These are phyloP conservation scores for Coniochaeta sp. DNA, from an alignment of 2,329 filamentous ascomycete genomes.

Conservation along the genomic window DNA sequence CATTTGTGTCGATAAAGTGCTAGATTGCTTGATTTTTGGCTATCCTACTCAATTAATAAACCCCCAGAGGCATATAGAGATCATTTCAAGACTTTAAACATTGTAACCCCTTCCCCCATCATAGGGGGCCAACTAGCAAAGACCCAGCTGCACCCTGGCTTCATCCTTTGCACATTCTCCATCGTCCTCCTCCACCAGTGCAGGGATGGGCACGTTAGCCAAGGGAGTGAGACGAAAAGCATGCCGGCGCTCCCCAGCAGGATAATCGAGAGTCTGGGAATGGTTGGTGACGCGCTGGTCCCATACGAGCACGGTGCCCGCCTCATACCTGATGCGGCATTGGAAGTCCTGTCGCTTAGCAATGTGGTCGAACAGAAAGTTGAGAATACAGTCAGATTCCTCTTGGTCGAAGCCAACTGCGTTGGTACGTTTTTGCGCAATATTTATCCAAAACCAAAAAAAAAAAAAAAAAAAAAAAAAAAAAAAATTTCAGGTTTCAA, in stretches of 20 bases:
- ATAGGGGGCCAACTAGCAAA: slow-evolving; percentile 8
- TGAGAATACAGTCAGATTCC: slow-evolving; percentile 70
- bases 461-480: too few species aligned
- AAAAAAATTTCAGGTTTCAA: neutral
- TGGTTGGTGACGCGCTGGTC: slow-evolving; percentile 78
- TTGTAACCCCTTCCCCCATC: neutral
- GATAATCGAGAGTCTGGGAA: slow-evolving; percentile 76
- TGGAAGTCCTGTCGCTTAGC: slow-evolving; percentile 67
- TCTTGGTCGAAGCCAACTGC: slow-evolving; percentile 79
- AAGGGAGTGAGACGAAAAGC: slow-evolving; percentile 77
- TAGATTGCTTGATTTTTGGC: too few species aligned
- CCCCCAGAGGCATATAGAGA: too few species aligned
- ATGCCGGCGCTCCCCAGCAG: slow-evolving; percentile 68
- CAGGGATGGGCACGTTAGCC: slow-evolving; percentile 30
- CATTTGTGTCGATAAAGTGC: too few species aligned
- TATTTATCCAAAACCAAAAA: too few species aligned
- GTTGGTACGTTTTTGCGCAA: too few species aligned
- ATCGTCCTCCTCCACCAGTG: slow-evolving; percentile 12
- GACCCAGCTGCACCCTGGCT: slow-evolving; percentile 9
- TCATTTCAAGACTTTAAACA: too few species aligned
- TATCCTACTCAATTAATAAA: too few species aligned
- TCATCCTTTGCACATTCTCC: slow-evolving; percentile 13
- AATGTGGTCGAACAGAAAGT: slow-evolving; percentile 72
- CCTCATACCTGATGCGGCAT: slow-evolving; percentile 67
- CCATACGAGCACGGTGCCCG: slow-evolving; percentile 76